phyloP scores from a whole-genome alignment of 768 basidiomycete genomes.

The Candolleomyces aberdarensis region DNA sequence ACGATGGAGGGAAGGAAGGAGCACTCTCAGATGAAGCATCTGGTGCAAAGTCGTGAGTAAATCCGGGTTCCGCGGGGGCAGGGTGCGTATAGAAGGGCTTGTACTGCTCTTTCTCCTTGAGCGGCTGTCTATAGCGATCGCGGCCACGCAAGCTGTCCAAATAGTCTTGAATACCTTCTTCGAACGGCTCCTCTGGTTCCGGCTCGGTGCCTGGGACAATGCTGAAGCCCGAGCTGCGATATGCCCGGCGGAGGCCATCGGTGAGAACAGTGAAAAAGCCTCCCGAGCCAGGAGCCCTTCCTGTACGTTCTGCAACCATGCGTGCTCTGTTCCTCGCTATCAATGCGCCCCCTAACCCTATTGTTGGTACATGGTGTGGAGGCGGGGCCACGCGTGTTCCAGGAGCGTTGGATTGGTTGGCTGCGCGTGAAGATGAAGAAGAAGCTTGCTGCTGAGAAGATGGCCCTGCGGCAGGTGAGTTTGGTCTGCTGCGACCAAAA shows the following conservation, averaged over 20 bases:
- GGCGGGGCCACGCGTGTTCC: constrained; percentile 35
- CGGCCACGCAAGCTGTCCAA: neutral
- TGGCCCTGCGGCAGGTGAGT: constrained; percentile 21
- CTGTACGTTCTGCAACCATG: constrained; percentile 13
- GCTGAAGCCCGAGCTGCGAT: neutral
- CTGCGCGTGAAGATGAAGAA: constrained; percentile 2
- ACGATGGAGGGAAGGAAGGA: constrained; percentile 25
- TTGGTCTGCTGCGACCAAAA: constrained; percentile 35
- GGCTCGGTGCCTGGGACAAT: constrained; percentile 1
- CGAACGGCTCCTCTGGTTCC: neutral
- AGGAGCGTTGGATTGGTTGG: constrained; percentile 16
- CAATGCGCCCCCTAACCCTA: constrained; percentile 67
- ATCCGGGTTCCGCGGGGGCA: constrained; percentile 51
- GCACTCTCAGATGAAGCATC: constrained; percentile 23
- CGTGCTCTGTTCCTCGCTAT: constrained; percentile 37
- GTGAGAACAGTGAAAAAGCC: constrained; percentile 15
- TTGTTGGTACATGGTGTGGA: constrained; percentile 54
- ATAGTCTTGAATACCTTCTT: neutral
- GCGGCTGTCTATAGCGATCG: constrained; percentile 1
- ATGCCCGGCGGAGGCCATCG: constrained; percentile 3
- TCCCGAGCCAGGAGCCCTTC: constrained; percentile 15
- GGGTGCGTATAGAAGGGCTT: constrained; percentile 65
- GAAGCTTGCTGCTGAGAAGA: constrained; percentile 14
- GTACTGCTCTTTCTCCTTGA: constrained; percentile 40
- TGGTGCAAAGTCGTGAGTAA: constrained; percentile 65